These are phyloP conservation scores for Guadua angustifolia DNA, from an alignment of 176 grass and related monocot genomes.

Conservation along the genomic window DNA sequence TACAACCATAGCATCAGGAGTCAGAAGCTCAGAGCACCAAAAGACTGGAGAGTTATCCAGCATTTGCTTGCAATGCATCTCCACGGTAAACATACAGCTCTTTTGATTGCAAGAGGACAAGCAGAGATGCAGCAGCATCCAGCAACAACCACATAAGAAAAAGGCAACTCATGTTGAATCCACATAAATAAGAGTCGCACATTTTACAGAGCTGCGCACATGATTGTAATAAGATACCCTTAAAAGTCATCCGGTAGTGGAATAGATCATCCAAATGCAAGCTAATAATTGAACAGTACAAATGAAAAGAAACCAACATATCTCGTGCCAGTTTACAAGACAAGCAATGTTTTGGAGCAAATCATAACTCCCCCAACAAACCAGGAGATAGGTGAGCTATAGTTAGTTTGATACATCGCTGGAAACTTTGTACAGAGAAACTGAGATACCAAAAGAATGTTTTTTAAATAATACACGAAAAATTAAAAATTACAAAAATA, in stretches of 20 bases:
- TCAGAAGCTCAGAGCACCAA: not conserved
- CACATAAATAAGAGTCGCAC: not conserved
- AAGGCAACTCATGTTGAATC: not conserved
- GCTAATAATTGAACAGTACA: not conserved
- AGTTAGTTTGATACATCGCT: slow-evolving; percentile 11
- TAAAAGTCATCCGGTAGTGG: not conserved
- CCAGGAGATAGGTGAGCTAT: not conserved
- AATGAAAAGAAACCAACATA: not conserved
- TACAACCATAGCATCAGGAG: not conserved
- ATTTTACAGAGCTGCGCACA: not conserved
- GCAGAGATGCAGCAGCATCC: not conserved
- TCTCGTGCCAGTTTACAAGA: not conserved
- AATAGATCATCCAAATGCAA: not conserved
- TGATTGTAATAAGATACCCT: not conserved
- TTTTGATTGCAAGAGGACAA: not conserved
- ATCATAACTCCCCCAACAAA: not conserved
- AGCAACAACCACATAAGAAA: not conserved
- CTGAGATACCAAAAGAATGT: not conserved
- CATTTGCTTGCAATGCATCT: not conserved
- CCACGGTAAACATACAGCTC: not conserved
- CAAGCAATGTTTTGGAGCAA: not conserved
- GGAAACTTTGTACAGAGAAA: slow-evolving; percentile 34
- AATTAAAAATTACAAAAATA: too few relatives aligned
- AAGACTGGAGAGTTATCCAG: not conserved
- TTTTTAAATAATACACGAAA: too few relatives aligned